A percentile compares a stretch with the other conserved stretches of the same genome.
Conservation (phyloP, 1,139 yeast species). For the Zygoascus hellenicus region DNA sequence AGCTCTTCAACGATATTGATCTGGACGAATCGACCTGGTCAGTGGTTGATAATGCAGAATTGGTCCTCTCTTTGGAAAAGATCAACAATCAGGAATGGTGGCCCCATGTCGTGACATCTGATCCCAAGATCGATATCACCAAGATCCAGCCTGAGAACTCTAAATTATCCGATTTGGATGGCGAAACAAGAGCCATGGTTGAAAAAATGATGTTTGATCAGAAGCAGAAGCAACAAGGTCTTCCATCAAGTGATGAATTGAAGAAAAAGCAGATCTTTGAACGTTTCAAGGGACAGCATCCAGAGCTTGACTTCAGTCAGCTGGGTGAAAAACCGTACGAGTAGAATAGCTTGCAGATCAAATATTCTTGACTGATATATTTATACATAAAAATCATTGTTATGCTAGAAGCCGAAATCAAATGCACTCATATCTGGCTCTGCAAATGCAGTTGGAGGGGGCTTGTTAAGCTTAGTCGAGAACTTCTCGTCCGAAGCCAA, state of each 20-base stretch:
- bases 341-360: constrained; percentile 4
- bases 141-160: constrained; percentile 40
- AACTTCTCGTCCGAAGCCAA: not conserved
- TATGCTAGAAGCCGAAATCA: constrained; percentile 47
- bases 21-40: constrained; percentile 41
- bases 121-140: constrained; percentile 40
- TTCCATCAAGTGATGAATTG: constrained; percentile 36
- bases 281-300: constrained; percentile 39
- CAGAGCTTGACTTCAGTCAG: constrained; percentile 39
- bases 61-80: constrained; percentile 38
- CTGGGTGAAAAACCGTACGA: constrained; percentile 15
- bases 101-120: constrained; percentile 41
- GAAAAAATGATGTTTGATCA: constrained; percentile 47
- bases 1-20: constrained; percentile 32
- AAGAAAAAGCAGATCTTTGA: constrained; percentile 34
- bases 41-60: constrained; percentile 36
- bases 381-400: not conserved
- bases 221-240: constrained; percentile 37
- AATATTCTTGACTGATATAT: not conserved
- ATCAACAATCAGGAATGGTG: constrained; percentile 40
- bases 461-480: constrained; percentile 32
- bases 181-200: constrained; percentile 41
- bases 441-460: constrained; percentile 52
- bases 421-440: constrained; percentile 83
- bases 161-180: constrained; percentile 39